Evolutionary conservation across 2,329 filamentous ascomycete species (phyloP).

Genomic region (Decorospora gaudefroyi): DNA sequence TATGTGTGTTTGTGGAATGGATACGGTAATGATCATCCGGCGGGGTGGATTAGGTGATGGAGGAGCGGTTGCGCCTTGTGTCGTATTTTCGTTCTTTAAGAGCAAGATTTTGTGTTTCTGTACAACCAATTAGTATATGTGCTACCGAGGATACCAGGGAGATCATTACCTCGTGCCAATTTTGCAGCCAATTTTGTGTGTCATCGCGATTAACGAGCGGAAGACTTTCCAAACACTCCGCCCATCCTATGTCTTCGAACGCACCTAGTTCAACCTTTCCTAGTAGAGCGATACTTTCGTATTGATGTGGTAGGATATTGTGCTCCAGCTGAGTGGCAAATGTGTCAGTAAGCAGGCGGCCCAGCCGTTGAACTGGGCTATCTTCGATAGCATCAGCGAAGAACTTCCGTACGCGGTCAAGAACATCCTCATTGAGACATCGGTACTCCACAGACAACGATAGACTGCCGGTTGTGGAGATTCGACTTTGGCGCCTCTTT

Average conservation of each 20-base stretch:
- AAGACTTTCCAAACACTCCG: conserved; percentile 57
- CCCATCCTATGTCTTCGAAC: conserved; percentile 61
- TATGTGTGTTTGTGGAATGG: conserved; percentile 80
- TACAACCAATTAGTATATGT: conserved; percentile 19
- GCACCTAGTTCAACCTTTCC: conserved; percentile 57
- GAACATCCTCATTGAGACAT: conserved; percentile 74
- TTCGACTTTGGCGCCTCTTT: conserved; percentile 27
- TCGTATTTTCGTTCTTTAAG: conserved; percentile 16
- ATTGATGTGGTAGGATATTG: conserved; percentile 54
- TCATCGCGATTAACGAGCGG: conserved; percentile 51
- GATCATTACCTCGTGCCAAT: conserved; percentile 60
- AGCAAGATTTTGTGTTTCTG: conserved; percentile 36
- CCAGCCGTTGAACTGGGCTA: conserved; percentile 54
- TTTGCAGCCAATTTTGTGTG: conserved; percentile 57
- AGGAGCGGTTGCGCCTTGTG: conserved; percentile 23
- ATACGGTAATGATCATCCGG: conserved; percentile 84
- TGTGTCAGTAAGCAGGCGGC: conserved; percentile 58
- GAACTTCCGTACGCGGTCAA: conserved; percentile 51
- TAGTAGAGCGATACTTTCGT: conserved; percentile 60
- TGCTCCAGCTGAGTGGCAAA: conserved; percentile 55
- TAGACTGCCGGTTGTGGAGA: conserved; percentile 51
- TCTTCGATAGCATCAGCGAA: conserved; percentile 55
- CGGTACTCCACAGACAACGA: conserved; percentile 76
- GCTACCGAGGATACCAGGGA: neutral
- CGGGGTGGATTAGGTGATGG: conserved; percentile 52